These are phyloP conservation scores for Dictyostelium firmibasis DNA, from an alignment of 78 protist genomes.

Conservation along the genomic window DNA sequence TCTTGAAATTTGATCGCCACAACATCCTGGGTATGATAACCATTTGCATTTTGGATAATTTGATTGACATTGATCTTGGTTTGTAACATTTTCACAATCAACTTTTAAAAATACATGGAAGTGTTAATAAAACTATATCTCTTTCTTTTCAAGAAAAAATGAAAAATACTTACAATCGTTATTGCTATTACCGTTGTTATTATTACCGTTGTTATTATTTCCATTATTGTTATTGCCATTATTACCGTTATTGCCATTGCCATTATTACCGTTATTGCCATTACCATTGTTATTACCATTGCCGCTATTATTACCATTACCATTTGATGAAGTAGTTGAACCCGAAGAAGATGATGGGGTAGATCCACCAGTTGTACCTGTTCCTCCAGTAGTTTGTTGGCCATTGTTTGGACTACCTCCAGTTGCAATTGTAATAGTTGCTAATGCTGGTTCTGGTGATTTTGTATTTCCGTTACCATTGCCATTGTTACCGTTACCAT, in stretches of 20 bases:
- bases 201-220: no score
- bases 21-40: conserved; percentile 31
- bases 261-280: no score
- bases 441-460: not conserved
- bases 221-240: no score
- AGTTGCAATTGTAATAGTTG: no score
- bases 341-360: not conserved
- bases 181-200: not conserved
- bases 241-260: no score
- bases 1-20: not conserved
- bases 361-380: not conserved
- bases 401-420: no score
- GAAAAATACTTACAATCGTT: not conserved
- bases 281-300: no score
- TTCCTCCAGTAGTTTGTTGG: not conserved
- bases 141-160: no score
- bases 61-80: not conserved
- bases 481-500: no score
- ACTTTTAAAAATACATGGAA: not conserved
- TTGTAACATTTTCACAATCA: not conserved
- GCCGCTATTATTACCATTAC: not conserved
- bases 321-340: not conserved
- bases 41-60: conserved; percentile 26
- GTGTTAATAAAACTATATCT: no score
- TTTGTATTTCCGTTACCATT: not conserved